Evolutionary conservation across 106 monocot genomes (phyloP).

Genomic region (Cymbidium sinense): DNA sequence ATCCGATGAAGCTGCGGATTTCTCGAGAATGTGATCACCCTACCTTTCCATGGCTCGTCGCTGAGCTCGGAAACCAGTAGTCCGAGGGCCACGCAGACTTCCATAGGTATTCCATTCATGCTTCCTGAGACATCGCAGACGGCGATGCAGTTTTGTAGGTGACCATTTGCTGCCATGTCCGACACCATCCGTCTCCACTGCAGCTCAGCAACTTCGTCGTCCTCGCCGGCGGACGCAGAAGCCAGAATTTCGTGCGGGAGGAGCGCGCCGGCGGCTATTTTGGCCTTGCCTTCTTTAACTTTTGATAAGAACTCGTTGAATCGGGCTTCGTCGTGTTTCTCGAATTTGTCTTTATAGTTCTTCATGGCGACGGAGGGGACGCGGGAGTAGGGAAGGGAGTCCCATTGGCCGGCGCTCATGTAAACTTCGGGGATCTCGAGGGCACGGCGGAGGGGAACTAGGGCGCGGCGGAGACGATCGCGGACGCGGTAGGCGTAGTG

Average conservation of each 20-base stretch:
- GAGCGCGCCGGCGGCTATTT: slow-evolving; percentile 67
- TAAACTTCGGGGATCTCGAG: slow-evolving; percentile 69
- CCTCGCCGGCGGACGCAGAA: slow-evolving; percentile 6
- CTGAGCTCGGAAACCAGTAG: slow-evolving; percentile 61
- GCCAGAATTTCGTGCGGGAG: slow-evolving; percentile 61
- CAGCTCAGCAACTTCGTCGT: slow-evolving; percentile 55
- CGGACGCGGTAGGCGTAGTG: slow-evolving; percentile 71
- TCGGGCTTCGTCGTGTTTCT: slow-evolving; percentile 40
- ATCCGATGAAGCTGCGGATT: slow-evolving; percentile 38
- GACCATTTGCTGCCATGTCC: slow-evolving; percentile 40
- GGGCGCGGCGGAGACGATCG: slow-evolving; percentile 51
- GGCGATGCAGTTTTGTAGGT: slow-evolving; percentile 52
- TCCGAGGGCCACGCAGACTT: slow-evolving; percentile 61
- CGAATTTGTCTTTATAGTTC: slow-evolving; percentile 51
- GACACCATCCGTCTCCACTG: slow-evolving; percentile 66
- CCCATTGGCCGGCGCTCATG: slow-evolving; percentile 47
- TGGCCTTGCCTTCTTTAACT: slow-evolving; percentile 46
- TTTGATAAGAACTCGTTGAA: slow-evolving; percentile 36
- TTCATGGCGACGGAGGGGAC: slow-evolving; percentile 89
- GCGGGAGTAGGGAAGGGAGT: slow-evolving; percentile 49
- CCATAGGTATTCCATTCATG: slow-evolving; percentile 54
- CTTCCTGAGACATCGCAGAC: slow-evolving; percentile 77
- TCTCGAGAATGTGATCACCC: slow-evolving; percentile 53
- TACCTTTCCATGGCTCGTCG: slow-evolving; percentile 71
- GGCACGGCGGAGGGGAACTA: slow-evolving; percentile 46